phyloP scores from a whole-genome alignment of 1,284 basidiomycete species.

The Microbotryum scabiosae region DNA sequence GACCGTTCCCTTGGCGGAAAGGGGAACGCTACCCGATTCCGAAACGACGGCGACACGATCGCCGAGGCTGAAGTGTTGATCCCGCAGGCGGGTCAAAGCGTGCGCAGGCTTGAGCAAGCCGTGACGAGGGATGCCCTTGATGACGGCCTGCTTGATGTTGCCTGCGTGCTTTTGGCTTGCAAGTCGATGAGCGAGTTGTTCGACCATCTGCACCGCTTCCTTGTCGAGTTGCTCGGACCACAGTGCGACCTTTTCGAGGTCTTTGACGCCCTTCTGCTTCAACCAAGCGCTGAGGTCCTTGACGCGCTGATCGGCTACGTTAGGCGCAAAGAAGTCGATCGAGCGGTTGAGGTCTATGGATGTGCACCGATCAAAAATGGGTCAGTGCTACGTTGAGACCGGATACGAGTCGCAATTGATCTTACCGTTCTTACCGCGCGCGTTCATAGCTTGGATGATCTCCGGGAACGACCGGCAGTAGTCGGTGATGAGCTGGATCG shows the following conservation, averaged over 20 bases:
- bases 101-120: constrained; percentile 90
- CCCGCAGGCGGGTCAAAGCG: constrained; percentile 78
- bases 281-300: constrained; percentile 79
- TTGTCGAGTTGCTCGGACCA: constrained; percentile 86
- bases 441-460: constrained; percentile 62
- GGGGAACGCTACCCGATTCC: constrained; percentile 81
- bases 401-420: too few relatives aligned
- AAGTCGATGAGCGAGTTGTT: constrained; percentile 61
- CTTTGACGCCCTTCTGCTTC: constrained; percentile 71
- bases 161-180: constrained; percentile 53
- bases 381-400: background rate
- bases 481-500: constrained; percentile 67
- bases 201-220: constrained; percentile 68
- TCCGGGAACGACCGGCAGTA: constrained; percentile 80
- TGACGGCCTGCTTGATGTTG: constrained; percentile 75
- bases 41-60: constrained; percentile 94
- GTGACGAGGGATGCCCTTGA: constrained; percentile 87
- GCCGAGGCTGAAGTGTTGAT: constrained; percentile 83
- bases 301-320: constrained; percentile 60
- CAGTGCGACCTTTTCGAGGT: constrained; percentile 86
- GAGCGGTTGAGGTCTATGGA: constrained; percentile 51
- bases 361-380: background rate
- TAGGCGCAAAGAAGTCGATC: constrained; percentile 60
- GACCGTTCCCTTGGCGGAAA: constrained; percentile 87
- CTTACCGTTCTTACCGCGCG: constrained; percentile 26